Conservation (phyloP, 148 eudicot species). For the Vaccinium macrocarpon region DNA sequence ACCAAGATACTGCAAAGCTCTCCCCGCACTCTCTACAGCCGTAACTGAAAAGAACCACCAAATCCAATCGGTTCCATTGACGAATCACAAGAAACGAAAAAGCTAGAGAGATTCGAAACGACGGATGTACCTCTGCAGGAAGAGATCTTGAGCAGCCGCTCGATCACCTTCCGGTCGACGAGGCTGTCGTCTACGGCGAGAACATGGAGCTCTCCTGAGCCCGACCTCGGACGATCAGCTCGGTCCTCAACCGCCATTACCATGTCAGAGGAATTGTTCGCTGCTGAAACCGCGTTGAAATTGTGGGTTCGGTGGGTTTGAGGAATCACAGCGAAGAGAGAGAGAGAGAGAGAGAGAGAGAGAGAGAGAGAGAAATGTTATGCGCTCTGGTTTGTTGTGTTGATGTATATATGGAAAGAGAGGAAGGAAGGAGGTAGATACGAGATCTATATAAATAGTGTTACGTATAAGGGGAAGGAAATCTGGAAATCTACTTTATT, state of each 20-base stretch:
- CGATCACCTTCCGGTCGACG: constrained; percentile 60
- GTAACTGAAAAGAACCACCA: constrained; percentile 33
- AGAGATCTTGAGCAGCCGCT: constrained; percentile 50
- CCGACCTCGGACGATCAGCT: neutral
- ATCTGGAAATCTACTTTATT: constrained; percentile 19
- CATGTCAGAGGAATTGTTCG: neutral
- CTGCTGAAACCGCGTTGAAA: neutral
- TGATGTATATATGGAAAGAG: neutral
- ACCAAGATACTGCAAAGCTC: constrained; percentile 61
- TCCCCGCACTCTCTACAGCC: constrained; percentile 51
- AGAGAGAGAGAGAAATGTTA: neutral
- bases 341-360: too few species aligned
- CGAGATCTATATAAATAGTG: neutral
- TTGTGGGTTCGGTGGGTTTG: neutral
- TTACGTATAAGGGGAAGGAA: neutral
- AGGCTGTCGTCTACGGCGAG: constrained; percentile 67
- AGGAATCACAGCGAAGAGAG: too few species aligned
- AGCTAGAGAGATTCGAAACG: neutral
- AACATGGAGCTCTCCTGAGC: constrained; percentile 43
- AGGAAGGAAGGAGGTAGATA: neutral
- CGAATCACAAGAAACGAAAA: neutral
- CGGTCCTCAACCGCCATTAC: neutral
- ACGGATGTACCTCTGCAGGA: constrained; percentile 44
- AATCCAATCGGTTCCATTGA: constrained; percentile 6
- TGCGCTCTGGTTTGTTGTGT: too few species aligned